A percentile compares a stretch with the other conserved stretches of the same genome.
These are phyloP conservation scores for Saccharomycopsis microspora DNA, from an alignment of 805 yeast genomes.

Conservation along the genomic window DNA sequence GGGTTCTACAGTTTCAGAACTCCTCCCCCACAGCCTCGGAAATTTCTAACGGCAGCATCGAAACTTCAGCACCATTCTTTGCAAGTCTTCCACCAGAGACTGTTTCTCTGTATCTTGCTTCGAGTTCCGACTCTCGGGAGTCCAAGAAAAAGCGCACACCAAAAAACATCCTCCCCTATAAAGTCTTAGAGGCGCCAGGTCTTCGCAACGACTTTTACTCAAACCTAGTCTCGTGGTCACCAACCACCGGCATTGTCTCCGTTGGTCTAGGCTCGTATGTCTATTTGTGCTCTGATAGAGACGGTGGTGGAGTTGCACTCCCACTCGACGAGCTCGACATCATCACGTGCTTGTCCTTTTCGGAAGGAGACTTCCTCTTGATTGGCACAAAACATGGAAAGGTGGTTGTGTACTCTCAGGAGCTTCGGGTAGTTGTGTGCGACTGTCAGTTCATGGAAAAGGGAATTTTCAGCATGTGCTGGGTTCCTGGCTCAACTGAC, in stretches of 20 bases:
- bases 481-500: slow-evolving; percentile 35
- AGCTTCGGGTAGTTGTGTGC: slow-evolving; percentile 7
- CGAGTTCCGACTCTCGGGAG: not conserved
- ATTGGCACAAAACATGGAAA: slow-evolving; percentile 52
- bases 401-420: slow-evolving; percentile 34
- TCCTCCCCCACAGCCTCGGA: not conserved
- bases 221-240: slow-evolving; percentile 66
- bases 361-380: slow-evolving; percentile 32
- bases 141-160: not conserved
- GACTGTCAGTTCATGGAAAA: slow-evolving; percentile 22
- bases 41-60: not conserved
- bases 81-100: slow-evolving; percentile 2
- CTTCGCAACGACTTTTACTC: slow-evolving; percentile 70
- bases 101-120: slow-evolving; percentile 8
- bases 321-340: slow-evolving; percentile 26
- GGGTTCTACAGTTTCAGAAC: slow-evolving; percentile 28
- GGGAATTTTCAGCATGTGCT: slow-evolving; percentile 46
- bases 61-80: slow-evolving; percentile 2
- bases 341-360: slow-evolving; percentile 49
- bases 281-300: slow-evolving; percentile 49
- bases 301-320: slow-evolving; percentile 32
- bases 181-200: slow-evolving; percentile 58
- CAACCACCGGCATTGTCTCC: slow-evolving; percentile 34
- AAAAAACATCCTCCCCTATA: slow-evolving; percentile 26
- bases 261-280: slow-evolving; percentile 55